Conservation (phyloP, 2,329 filamentous ascomycete species). For the Diplodia mutila region DNA sequence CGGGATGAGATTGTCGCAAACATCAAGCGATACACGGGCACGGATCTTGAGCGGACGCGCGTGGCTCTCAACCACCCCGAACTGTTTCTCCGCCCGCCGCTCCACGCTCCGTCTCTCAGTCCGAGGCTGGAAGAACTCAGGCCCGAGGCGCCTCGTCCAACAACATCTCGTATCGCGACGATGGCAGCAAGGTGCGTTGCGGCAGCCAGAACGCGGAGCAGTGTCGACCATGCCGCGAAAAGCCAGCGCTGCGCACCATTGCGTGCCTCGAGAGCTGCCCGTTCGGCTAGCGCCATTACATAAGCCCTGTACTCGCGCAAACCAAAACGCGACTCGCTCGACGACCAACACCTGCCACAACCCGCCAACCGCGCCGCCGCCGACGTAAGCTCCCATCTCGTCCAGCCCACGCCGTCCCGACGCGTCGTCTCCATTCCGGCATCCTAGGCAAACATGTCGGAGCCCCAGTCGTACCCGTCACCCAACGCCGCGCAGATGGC, state of each 20-base stretch:
- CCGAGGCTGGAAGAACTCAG: conserved; percentile 20
- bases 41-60: background rate
- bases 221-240: conserved; percentile 17
- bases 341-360: conserved; percentile 32
- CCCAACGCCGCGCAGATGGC: conserved; percentile 39
- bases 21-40: background rate
- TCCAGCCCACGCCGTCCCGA: conserved; percentile 27
- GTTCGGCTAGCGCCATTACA: conserved; percentile 27
- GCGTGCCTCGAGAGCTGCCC: conserved; percentile 20
- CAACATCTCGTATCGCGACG: conserved; percentile 21
- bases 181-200: conserved; percentile 14
- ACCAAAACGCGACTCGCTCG: conserved; percentile 23
- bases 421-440: conserved; percentile 36
- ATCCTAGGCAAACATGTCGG: conserved; percentile 29
- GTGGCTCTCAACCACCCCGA: background rate
- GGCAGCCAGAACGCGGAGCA: background rate
- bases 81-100: background rate
- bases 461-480: conserved; percentile 36
- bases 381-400: conserved; percentile 27
- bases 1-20: background rate
- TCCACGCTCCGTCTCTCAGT: background rate
- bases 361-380: conserved; percentile 30
- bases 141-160: conserved; percentile 22
- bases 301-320: conserved; percentile 24
- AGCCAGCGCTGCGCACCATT: background rate